Conservation (phyloP, 192 early-diverging fungal species). For the Linnemannia elongata region DNA sequence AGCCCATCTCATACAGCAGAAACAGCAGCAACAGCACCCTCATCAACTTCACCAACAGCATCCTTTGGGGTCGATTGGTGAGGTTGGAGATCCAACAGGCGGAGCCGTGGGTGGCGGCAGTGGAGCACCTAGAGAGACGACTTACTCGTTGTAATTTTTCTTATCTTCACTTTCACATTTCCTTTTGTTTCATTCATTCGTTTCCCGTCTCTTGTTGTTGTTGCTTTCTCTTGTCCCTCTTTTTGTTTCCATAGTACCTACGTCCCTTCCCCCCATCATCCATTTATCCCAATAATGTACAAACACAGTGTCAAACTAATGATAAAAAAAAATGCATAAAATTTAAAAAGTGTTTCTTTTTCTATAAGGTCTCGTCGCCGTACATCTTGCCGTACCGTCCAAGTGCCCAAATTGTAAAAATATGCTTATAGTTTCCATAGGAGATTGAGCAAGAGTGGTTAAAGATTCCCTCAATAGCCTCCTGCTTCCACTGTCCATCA, state of each 20-base stretch:
- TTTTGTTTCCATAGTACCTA: not conserved
- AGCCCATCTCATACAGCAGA: constrained; percentile 16
- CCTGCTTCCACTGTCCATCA: constrained; percentile 97
- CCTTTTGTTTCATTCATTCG: not conserved
- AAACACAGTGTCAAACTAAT: not conserved
- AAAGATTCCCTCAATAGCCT: constrained; percentile 98
- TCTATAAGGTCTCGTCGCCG: constrained; percentile 55
- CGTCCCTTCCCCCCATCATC: not conserved
- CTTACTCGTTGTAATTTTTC: not conserved
- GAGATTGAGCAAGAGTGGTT: constrained; percentile 90
- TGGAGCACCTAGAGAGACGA: not conserved
- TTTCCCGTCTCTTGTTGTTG: not conserved
- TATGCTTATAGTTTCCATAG: constrained; percentile 96
- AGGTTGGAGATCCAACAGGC: constrained; percentile 5
- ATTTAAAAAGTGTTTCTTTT: not conserved
- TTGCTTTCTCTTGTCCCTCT: not conserved
- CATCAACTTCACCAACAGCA: constrained; percentile 16
- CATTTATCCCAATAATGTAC: not conserved
- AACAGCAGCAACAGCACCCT: constrained; percentile 18
- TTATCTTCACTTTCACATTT: not conserved
- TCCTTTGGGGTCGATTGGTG: constrained; percentile 14
- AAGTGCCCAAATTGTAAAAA: constrained; percentile 94
- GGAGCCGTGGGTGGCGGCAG: not conserved
- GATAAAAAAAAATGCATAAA: not conserved
- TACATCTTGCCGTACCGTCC: constrained; percentile 84